Evolutionary conservation across 768 basidiomycete genomes (phyloP).

Genomic region (Lyophyllum atratum): DNA sequence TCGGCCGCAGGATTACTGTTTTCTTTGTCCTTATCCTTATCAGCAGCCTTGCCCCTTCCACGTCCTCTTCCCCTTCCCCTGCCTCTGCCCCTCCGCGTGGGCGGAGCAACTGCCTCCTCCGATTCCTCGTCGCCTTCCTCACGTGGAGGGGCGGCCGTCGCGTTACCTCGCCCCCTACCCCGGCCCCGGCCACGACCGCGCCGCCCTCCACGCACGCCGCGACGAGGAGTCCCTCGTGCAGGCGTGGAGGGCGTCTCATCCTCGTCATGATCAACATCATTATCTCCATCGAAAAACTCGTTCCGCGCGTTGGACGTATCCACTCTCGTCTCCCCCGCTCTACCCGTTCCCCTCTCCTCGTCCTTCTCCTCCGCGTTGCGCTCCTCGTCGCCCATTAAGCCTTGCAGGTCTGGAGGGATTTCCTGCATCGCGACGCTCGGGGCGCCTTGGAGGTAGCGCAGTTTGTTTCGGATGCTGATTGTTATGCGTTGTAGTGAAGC

Average conservation of each 20-base stretch:
- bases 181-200: constrained; percentile 31
- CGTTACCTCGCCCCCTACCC: constrained; percentile 35
- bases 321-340: constrained; percentile 54
- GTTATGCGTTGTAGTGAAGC: constrained; percentile 85
- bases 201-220: constrained; percentile 35
- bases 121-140: constrained; percentile 41
- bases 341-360: constrained; percentile 59
- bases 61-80: constrained; percentile 33
- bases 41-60: constrained; percentile 29
- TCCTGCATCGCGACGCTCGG: constrained; percentile 98
- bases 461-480: constrained; percentile 81
- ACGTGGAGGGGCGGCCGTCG: constrained; percentile 16
- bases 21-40: constrained; percentile 31
- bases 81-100: constrained; percentile 33
- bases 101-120: constrained; percentile 30
- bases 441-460: constrained; percentile 91
- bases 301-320: constrained; percentile 59
- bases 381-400: constrained; percentile 58
- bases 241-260: constrained; percentile 14
- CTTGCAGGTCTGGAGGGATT: constrained; percentile 89
- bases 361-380: constrained; percentile 28
- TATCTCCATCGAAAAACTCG: constrained; percentile 75
- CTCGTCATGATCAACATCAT: constrained; percentile 61
- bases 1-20: constrained; percentile 26
- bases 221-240: constrained; percentile 23